Conservation (phyloP, 768 basidiomycete genomes). For the Asterophora lycoperdoides region DNA sequence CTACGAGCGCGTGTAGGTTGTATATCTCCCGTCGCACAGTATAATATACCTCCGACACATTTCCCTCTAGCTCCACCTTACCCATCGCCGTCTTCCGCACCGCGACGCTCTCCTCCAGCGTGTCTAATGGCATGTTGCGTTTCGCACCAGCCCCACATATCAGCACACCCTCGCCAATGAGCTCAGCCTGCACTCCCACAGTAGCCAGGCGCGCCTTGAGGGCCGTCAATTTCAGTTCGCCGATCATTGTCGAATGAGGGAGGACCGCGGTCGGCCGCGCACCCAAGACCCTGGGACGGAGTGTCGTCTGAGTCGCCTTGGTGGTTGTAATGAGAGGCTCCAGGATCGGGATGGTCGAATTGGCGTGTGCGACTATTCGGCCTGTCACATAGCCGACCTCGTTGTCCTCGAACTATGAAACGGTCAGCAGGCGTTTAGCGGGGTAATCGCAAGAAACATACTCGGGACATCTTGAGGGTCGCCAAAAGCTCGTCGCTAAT, state of each 20-base stretch:
- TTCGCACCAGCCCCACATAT: conserved; percentile 71
- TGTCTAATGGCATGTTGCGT: conserved; percentile 35
- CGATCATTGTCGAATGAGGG: conserved; percentile 93
- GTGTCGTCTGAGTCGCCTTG: conserved; percentile 21
- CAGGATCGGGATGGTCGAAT: conserved; percentile 84
- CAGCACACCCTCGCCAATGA: conserved; percentile 95
- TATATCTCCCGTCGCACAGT: conserved; percentile 88
- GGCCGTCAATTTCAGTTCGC: conserved; percentile 88
- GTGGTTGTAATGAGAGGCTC: conserved; percentile 51
- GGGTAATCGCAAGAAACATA: conserved; percentile 33
- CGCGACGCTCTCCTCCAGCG: conserved; percentile 67
- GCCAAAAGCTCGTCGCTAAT: conserved; percentile 85
- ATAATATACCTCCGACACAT: conserved; percentile 85
- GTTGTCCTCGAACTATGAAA: conserved; percentile 87
- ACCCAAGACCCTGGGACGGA: conserved; percentile 48
- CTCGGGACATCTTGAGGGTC: conserved; percentile 80
- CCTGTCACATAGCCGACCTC: conserved; percentile 93
- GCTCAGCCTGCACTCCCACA: conserved; percentile 82
- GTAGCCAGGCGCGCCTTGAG: conserved; percentile 77
- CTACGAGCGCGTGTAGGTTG: conserved; percentile 83
- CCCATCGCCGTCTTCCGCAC: conserved; percentile 86
- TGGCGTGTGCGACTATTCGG: conserved; percentile 78
- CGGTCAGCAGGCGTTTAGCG: not conserved
- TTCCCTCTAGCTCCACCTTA: conserved; percentile 85
- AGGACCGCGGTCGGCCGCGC: conserved; percentile 63